These are phyloP conservation scores for Scytalidium sp. DNA, from an alignment of 2,329 filamentous ascomycete genomes.

Conservation along the genomic window DNA sequence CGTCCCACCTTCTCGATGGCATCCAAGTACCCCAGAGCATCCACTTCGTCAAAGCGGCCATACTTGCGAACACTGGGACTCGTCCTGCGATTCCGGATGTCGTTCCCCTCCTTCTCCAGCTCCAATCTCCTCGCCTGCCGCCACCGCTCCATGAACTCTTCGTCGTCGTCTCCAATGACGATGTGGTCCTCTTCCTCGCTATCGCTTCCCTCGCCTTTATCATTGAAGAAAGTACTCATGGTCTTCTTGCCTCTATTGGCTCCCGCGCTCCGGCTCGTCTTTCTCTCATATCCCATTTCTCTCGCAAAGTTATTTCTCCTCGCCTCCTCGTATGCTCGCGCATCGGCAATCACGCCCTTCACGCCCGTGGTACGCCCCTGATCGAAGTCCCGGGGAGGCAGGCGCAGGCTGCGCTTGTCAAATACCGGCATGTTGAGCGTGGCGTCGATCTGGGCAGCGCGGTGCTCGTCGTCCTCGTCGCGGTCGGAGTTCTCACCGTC, in stretches of 20 bases:
- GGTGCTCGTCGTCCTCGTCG: conserved; percentile 40
- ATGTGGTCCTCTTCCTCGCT: conserved; percentile 22
- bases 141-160: conserved; percentile 88
- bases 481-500: conserved; percentile 52
- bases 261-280: conserved; percentile 51
- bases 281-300: conserved; percentile 47
- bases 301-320: conserved; percentile 60
- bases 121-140: conserved; percentile 76
- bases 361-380: conserved; percentile 73
- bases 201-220: conserved; percentile 29
- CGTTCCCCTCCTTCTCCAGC: conserved; percentile 61
- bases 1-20: conserved; percentile 85
- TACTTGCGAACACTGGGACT: conserved; percentile 77
- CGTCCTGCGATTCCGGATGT: conserved; percentile 62
- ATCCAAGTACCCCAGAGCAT: conserved; percentile 91
- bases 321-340: conserved; percentile 71
- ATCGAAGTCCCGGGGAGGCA: conserved; percentile 62
- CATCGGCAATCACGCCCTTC: conserved; percentile 85
- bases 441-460: conserved; percentile 50
- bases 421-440: conserved; percentile 63
- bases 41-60: conserved; percentile 77
- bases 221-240: conserved; percentile 17
- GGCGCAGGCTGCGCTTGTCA: conserved; percentile 47
- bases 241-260: conserved; percentile 16
- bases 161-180: conserved; percentile 57